phyloP scores from a whole-genome alignment of 768 basidiomycete species.

The Pleurotus giganteus region DNA sequence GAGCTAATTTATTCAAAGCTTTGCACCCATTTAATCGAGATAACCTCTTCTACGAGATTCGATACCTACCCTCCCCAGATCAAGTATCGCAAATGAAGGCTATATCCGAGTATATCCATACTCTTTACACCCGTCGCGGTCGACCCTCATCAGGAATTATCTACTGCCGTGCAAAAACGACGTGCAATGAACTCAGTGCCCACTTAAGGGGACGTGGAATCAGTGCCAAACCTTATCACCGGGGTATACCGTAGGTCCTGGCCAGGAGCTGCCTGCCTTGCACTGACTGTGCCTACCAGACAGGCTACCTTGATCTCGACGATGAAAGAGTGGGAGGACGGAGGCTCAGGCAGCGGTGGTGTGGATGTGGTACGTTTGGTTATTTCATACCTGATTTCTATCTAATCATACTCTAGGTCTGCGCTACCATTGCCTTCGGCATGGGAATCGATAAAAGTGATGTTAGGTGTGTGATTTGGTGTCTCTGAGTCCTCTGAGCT shows the following conservation, averaged over 20 bases:
- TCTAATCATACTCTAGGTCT: slow-evolving; percentile 43
- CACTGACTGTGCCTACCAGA: slow-evolving; percentile 26
- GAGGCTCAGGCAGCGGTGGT: slow-evolving; percentile 47
- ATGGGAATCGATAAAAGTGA: slow-evolving; percentile 85
- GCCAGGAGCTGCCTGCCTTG: not conserved
- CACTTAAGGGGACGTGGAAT: slow-evolving; percentile 68
- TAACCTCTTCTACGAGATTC: slow-evolving; percentile 84
- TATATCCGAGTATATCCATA: slow-evolving; percentile 63
- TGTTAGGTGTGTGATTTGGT: slow-evolving; percentile 49
- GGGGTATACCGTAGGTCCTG: slow-evolving; percentile 49
- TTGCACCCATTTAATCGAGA: slow-evolving; percentile 78
- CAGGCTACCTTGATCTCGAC: slow-evolving; percentile 52
- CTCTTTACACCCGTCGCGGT: slow-evolving; percentile 57
- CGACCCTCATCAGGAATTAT: slow-evolving; percentile 69
- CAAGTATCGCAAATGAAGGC: slow-evolving; percentile 58
- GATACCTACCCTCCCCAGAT: slow-evolving; percentile 56
- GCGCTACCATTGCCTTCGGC: slow-evolving; percentile 82
- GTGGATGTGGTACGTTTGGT: slow-evolving; percentile 58
- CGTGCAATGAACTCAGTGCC: slow-evolving; percentile 64
- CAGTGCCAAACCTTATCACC: slow-evolving; percentile 71
- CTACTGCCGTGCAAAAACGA: slow-evolving; percentile 67
- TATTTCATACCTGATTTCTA: not conserved
- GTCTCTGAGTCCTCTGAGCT: not conserved
- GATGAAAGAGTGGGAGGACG: slow-evolving; percentile 56
- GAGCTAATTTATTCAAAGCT: slow-evolving; percentile 55